A percentile compares a stretch with the other conserved stretches of the same genome.
Conservation (phyloP, 129 eudicot species). For the Erigeron canadensis region DNA sequence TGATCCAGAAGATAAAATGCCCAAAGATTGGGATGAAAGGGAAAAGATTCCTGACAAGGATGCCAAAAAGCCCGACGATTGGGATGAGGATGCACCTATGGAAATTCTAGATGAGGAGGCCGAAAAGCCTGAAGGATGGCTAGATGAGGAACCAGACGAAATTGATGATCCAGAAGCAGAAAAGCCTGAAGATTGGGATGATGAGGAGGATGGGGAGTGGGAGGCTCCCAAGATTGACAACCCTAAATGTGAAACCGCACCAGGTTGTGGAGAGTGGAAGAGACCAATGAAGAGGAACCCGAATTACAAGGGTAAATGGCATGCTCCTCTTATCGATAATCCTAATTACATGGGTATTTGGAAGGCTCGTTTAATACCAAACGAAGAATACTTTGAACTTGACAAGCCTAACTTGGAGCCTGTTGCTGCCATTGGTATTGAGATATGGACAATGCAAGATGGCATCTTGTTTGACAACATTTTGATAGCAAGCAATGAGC, state of each 20-base stretch:
- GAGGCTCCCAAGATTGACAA: conserved; percentile 90
- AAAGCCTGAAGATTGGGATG: conserved; percentile 97
- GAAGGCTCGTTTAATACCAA: conserved; percentile 76
- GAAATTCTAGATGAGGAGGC: conserved; percentile 86
- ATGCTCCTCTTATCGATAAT: conserved; percentile 80
- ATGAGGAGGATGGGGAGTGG: conserved; percentile 98
- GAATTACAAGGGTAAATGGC: conserved; percentile 88
- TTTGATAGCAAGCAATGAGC: conserved; percentile 70
- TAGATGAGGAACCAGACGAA: conserved; percentile 92
- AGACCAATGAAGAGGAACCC: conserved; percentile 86
- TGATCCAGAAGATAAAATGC: conserved; percentile 85
- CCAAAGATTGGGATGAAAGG: conserved; percentile 89
- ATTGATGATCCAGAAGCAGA: conserved; percentile 88
- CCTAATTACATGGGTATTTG: conserved; percentile 91
- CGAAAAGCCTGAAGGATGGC: conserved; percentile 89
- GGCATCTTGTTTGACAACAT: conserved; percentile 89
- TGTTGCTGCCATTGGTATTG: conserved; percentile 88
- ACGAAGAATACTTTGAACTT: conserved; percentile 74
- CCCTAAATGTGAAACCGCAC: conserved; percentile 80
- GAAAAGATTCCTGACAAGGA: conserved; percentile 73
- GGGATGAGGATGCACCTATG: conserved; percentile 95
- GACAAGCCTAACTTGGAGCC: conserved; percentile 75
- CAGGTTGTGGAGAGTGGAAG: conserved; percentile 97
- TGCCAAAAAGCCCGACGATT: conserved; percentile 85
- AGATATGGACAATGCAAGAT: conserved; percentile 99